Conservation (phyloP, 2,329 filamentous ascomycete genomes). For the Colletotrichum plurivorum region DNA sequence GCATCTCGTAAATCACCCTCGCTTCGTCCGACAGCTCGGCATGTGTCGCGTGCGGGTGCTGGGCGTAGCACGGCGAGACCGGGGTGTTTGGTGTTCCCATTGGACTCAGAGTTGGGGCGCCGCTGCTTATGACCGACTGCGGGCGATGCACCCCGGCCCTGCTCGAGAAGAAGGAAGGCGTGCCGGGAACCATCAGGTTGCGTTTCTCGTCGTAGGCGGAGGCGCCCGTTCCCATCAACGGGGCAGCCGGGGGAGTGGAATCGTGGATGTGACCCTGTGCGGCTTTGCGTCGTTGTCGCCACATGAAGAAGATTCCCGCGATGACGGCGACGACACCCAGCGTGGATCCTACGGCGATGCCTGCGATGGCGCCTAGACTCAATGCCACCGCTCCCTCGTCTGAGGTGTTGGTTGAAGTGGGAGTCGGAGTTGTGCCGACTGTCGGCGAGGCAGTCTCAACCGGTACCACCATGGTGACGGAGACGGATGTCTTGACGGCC, state of each 20-base stretch:
- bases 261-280: no score
- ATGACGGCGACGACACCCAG: constrained; percentile 1
- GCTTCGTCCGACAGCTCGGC: constrained; percentile 13
- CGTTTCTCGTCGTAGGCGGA: constrained; percentile 20
- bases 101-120: constrained; percentile 1
- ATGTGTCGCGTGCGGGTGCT: not conserved
- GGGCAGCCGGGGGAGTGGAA: not conserved
- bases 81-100: constrained; percentile 24
- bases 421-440: not conserved
- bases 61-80: not conserved
- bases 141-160: not conserved
- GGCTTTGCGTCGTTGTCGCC: constrained; percentile 5
- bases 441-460: not conserved
- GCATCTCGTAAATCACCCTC: constrained; percentile 30
- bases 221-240: not conserved
- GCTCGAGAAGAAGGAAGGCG: not conserved
- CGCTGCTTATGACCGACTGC: constrained; percentile 1
- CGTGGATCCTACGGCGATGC: constrained; percentile 18
- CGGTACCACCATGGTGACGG: not conserved
- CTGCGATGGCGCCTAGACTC: constrained; percentile 22
- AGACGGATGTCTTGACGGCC: not conserved
- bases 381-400: not conserved
- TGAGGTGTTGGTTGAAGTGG: not conserved
- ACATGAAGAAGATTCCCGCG: constrained; percentile 10
- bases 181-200: not conserved